Conservation (phyloP, 1,139 yeast genomes). For the Pichia sp. region DNA sequence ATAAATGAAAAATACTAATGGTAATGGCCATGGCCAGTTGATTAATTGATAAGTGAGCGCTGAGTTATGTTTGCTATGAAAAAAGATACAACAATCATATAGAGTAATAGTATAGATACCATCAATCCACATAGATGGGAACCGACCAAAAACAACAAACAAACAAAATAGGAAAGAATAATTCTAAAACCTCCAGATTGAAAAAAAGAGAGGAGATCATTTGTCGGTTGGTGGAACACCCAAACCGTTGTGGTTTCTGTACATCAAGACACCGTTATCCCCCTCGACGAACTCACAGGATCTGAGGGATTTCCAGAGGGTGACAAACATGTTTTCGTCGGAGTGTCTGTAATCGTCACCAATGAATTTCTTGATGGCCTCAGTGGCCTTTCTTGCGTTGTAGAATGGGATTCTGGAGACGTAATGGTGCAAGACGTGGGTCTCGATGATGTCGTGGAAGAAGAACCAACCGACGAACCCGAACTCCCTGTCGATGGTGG, state of each 20-base stretch:
- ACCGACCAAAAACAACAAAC: background rate
- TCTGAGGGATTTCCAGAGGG: conserved; percentile 69
- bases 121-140: conserved; percentile 14
- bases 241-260: conserved; percentile 60
- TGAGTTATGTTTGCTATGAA: background rate
- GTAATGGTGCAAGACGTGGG: conserved; percentile 84
- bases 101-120: background rate
- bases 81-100: background rate
- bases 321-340: conserved; percentile 67
- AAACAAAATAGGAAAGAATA: background rate
- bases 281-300: conserved; percentile 82
- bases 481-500: conserved; percentile 79
- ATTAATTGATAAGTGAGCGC: background rate
- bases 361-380: conserved; percentile 74
- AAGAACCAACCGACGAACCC: conserved; percentile 76
- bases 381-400: conserved; percentile 77
- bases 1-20: no score
- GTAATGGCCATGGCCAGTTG: no score
- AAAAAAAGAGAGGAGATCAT: background rate
- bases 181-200: no score
- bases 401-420: conserved; percentile 83
- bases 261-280: conserved; percentile 72
- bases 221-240: conserved; percentile 35
- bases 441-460: conserved; percentile 86
- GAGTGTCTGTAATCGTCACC: conserved; percentile 69